Evolutionary conservation across 495 filamentous ascomycete genomes (phyloP), one percentile per base, ranked within the genome.

Genomic region (Aspergillus sclerotioniger): DNA sequence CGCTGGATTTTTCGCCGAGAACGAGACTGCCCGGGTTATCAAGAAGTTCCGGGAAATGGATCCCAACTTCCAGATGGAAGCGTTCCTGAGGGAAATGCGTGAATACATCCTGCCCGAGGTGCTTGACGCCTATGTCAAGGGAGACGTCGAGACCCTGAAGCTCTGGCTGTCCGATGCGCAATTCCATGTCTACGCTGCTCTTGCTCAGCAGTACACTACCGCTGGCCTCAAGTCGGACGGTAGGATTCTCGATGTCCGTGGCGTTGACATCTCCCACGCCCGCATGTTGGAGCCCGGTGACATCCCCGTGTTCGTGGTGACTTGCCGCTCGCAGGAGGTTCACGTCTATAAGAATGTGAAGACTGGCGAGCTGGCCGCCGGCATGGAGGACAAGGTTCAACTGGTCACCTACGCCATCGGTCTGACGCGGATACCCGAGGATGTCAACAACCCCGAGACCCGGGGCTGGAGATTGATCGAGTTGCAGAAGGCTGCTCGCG

Each of bases 21-120:
- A 96, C 71, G 94, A 98, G 74, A 96, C 94, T 10, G 94, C 94
- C 15, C 86, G 82, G 79, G 94, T 98, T 3, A 93, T 98, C 79
- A 96, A 95, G 77, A 96, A 91, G 71, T 93, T 98, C 77, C 85
- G 92, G n/a, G 85, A 91, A 59, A 95, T 98, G 84, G 95, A 98
- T 64, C 95, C 94, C 12, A 85, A 79, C 56, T 98, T 98, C 81
- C 90, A 96, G 71, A 82, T 96, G 68, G 94, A 98, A 69, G 85
- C 90, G 0, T 98, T 97, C 80, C 76, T 97, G 35, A 85, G 88
- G 51, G 94, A 98, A 57, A 88, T 98, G 73, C 88, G 94, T 64
- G 95, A 98, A 76, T 98, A 98, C 72, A 98, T 98, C 59, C 82
- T 98, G 7, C 94, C 94, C 1, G 94, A 98, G 71, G 95, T 98